Percentiles rank a stretch among this genome's conserved stretches.
Evolutionary conservation across 306 rosid genomes (phyloP).

Genomic region (Cicer judaicum): DNA sequence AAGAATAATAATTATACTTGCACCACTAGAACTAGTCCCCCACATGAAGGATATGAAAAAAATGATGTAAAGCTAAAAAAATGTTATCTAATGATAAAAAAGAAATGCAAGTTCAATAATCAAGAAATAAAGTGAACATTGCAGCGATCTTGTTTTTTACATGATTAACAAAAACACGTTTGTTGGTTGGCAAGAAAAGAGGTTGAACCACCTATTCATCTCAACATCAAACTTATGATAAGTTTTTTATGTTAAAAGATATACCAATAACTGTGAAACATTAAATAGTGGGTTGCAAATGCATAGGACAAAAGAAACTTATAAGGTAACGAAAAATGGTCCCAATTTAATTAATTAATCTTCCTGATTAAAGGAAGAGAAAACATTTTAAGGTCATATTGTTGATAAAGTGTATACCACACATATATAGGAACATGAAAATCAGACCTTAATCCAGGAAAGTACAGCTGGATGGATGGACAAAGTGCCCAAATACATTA

Average conservation of each 20-base stretch:
- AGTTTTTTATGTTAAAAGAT: constrained; percentile 4
- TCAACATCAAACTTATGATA: constrained; percentile 40
- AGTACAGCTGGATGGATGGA: constrained; percentile 48
- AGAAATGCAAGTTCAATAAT: constrained; percentile 10
- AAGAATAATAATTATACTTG: constrained; percentile 1
- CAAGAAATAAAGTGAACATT: constrained; percentile 30
- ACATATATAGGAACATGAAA: constrained; percentile 36
- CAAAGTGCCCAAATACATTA: constrained; percentile 40
- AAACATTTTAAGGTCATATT: constrained; percentile 38
- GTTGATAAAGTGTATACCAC: constrained; percentile 35
- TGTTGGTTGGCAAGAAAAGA: constrained; percentile 41
- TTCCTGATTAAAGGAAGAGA: constrained; percentile 32
- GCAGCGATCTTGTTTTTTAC: background rate
- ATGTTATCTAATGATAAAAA: constrained; percentile 18
- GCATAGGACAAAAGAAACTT: constrained; percentile 40
- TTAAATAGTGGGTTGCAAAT: constrained; percentile 44
- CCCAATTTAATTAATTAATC: constrained; percentile 45
- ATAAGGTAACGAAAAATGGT: constrained; percentile 39
- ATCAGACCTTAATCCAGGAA: constrained; percentile 42
- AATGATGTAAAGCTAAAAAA: background rate
- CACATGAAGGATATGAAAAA: constrained; percentile 3
- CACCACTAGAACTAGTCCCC: constrained; percentile 12
- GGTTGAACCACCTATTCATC: constrained; percentile 42
- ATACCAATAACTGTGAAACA: constrained; percentile 38
- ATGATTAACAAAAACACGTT: constrained; percentile 40